Evolutionary conservation across 495 filamentous ascomycete species (phyloP).

Genomic region (Neurospora pannonica): DNA sequence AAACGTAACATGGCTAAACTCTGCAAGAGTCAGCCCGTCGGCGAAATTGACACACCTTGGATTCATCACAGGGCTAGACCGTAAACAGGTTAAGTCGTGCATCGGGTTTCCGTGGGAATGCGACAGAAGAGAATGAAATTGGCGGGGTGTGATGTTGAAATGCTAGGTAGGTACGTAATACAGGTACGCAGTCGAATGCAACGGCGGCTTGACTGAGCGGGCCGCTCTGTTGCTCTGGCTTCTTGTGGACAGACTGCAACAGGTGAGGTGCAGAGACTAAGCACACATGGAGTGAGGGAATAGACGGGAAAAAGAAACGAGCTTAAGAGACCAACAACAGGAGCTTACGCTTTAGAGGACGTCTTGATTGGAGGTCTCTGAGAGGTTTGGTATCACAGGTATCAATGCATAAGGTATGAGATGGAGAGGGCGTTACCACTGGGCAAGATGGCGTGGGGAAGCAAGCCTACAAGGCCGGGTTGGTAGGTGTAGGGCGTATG

Average conservation of each 20-base stretch:
- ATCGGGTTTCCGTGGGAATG: not conserved
- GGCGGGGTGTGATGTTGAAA: not conserved
- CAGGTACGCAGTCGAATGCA: constrained; percentile 12
- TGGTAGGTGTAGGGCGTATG: not conserved
- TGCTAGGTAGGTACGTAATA: not conserved
- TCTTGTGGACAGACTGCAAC: not conserved
- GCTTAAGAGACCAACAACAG: constrained; percentile 12
- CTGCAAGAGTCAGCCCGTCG: not conserved
- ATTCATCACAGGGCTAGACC: not conserved
- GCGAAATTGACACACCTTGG: not conserved
- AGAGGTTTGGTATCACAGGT: constrained; percentile 24
- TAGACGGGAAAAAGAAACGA: constrained; percentile 1
- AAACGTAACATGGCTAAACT: not conserved
- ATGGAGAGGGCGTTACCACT: constrained; percentile 9
- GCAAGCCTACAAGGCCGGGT: not conserved
- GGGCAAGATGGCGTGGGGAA: not conserved
- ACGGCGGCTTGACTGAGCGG: constrained; percentile 17
- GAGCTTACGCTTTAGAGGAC: not conserved
- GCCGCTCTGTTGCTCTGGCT: constrained; percentile 3
- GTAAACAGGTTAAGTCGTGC: not conserved
- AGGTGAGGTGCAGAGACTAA: not conserved
- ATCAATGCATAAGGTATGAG: constrained; percentile 22
- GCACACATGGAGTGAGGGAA: not conserved
- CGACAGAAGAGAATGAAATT: not conserved
- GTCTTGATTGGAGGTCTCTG: constrained; percentile 11